These are phyloP conservation scores for Vachellia pachyceras DNA, from an alignment of 306 rosid species.

Conservation along the genomic window DNA sequence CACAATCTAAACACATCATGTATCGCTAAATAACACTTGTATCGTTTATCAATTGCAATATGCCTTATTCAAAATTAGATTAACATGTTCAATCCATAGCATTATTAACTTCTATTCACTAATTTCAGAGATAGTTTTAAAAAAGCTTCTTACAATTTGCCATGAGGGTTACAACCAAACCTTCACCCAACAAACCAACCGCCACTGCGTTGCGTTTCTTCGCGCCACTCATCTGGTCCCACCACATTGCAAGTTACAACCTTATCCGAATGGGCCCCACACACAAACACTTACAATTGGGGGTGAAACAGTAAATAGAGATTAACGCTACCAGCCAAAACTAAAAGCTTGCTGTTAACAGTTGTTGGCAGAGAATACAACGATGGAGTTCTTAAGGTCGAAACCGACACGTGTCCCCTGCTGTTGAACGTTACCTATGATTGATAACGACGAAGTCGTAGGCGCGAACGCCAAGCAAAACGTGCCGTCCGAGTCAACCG, in stretches of 20 bases:
- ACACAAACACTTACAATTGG: neutral
- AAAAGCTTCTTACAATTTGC: neutral
- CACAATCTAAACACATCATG: too few relatives aligned
- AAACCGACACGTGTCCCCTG: conserved; percentile 96
- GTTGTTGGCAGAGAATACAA: conserved; percentile 16
- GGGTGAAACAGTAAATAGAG: conserved; percentile 5
- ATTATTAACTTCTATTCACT: neutral
- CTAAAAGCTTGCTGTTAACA: neutral
- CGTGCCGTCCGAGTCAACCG: conserved; percentile 78
- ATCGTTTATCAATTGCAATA: neutral
- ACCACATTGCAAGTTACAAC: conserved; percentile 5
- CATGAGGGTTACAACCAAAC: neutral
- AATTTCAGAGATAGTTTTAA: neutral
- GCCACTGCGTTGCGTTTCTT: too few relatives aligned
- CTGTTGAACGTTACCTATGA: conserved; percentile 87
- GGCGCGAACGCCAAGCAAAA: conserved; percentile 91
- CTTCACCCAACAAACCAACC: neutral
- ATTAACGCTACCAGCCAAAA: neutral
- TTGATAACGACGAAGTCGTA: conserved; percentile 63
- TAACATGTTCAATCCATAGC: neutral
- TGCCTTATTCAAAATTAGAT: neutral
- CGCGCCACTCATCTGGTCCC: neutral
- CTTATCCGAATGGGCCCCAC: neutral
- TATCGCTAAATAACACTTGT: too few relatives aligned
- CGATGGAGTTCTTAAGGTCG: conserved; percentile 4